Conservation (phyloP, 768 basidiomycete genomes). For the Paxillus ammoniavirescens region DNA sequence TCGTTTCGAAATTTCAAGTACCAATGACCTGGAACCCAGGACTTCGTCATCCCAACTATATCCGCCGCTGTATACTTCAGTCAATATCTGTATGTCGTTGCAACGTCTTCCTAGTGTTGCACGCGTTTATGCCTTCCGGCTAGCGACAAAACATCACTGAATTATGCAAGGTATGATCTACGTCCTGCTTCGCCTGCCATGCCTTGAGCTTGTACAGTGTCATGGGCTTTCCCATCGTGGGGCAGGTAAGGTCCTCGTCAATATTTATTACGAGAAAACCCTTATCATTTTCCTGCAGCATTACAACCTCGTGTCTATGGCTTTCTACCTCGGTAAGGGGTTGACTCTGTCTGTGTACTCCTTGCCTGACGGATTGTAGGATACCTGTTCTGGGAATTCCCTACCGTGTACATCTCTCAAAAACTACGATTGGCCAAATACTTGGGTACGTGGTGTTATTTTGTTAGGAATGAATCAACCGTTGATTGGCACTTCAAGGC, state of each 20-base stretch:
- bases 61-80: constrained; percentile 69
- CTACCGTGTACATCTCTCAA: constrained; percentile 64
- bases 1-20: neutral
- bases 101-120: neutral
- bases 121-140: constrained; percentile 3
- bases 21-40: constrained; percentile 30
- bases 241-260: constrained; percentile 40
- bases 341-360: neutral
- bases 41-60: constrained; percentile 50
- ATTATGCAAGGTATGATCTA: constrained; percentile 57
- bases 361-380: constrained; percentile 32
- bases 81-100: constrained; percentile 51
- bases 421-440: constrained; percentile 60
- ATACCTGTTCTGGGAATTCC: constrained; percentile 61
- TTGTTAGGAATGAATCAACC: neutral
- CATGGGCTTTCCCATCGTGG: constrained; percentile 65
- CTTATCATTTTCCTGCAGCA: constrained; percentile 33
- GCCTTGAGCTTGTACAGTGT: constrained; percentile 37
- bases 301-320: constrained; percentile 62
- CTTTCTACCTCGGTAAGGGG: constrained; percentile 58
- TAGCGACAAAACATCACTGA: constrained; percentile 68
- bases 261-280: neutral
- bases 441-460: constrained; percentile 40
- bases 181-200: neutral
- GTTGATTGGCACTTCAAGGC: constrained; percentile 30